phyloP scores from a whole-genome alignment of 352 stramenopile genomes.

The Phytophthora idaei region DNA sequence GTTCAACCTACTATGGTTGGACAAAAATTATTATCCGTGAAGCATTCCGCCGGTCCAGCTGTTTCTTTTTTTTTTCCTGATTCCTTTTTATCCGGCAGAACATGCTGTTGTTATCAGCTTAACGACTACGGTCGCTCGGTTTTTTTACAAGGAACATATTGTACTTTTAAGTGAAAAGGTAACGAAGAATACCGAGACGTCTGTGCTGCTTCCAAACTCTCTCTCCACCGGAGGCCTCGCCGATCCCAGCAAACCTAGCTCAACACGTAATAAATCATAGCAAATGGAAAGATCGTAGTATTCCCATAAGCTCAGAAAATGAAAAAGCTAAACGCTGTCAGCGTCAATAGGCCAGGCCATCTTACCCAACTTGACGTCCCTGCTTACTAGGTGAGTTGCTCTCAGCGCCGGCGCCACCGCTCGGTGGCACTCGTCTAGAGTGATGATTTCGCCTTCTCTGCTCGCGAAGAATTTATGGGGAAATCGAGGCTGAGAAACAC shows the following conservation, averaged over 20 bases:
- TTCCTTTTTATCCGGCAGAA: no score
- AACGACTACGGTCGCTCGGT: no score
- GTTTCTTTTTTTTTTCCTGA: no score
- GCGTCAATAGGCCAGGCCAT: not conserved
- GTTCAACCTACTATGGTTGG: no score
- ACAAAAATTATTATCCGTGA: no score
- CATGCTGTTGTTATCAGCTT: no score
- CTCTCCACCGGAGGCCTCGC: constrained; percentile 26
- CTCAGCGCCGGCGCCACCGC: no score
- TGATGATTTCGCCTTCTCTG: constrained; percentile 73
- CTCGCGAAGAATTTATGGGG: constrained; percentile 94
- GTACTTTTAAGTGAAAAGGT: no score
- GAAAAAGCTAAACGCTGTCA: constrained; percentile 9
- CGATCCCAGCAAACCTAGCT: constrained; percentile 16
- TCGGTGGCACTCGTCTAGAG: no score
- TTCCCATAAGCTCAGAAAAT: constrained; percentile 19
- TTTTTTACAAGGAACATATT: no score
- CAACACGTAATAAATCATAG: constrained; percentile 23
- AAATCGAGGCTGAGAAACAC: no score
- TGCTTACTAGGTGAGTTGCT: constrained; percentile 60
- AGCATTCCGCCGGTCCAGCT: no score
- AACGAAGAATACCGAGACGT: constrained; percentile 13
- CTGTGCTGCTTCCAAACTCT: constrained; percentile 25
- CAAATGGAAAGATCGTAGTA: constrained; percentile 32
- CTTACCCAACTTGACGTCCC: not conserved